Evolutionary conservation across 768 basidiomycete species (phyloP), one percentile per base, ranked within the genome.

Genomic region (Suillus hirtellus): DNA sequence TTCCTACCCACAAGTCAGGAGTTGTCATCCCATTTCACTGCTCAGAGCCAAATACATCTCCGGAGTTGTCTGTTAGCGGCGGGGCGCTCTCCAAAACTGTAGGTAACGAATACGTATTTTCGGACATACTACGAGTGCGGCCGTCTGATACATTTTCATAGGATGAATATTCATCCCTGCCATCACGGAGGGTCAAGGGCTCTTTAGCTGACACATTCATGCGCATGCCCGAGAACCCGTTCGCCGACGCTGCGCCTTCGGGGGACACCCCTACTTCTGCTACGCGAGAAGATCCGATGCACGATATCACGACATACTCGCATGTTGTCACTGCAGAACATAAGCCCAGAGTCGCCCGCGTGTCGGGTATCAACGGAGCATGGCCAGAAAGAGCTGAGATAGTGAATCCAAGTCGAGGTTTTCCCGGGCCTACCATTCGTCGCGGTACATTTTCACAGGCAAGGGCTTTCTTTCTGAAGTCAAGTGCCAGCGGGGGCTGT

Each of bases 261-360:
- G 52, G 52, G 11, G 19, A 53, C 34, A 53, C 52, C 11, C 52
- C 52, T 35, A 53, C 2, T 53, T 53, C 19, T 35, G 52, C 35
- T 31, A 53, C 11, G 19, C 52, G 17, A 53, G 31, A 53, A 53
- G 52, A 53, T 53, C 52, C 52, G 10, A 53, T 53, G 34, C 11
- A 54, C 9, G 60, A 61, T 21, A 27, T 50, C 21, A 14, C n/a
- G 8, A 17, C 10, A 27, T 38, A 61, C 56, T 58, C 21, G 60
- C 55, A 61, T 38, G 21, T n/a, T 56, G 44, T 59, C 38, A 60
- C 52, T n/a, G 60, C 52, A 61, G 55, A 61, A 50, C 60, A 61
- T 10, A n/a, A 60, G 27, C 55, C 60, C 21, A 54, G 17, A 31
- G 37, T 60, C 10, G 27, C 56, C 31, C 27, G 56, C 38, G 58